Percentiles rank a stretch among this genome's conserved stretches.
Evolutionary conservation across 352 stramenopile genomes (phyloP).

Genomic region (Phytophthora sp.): DNA sequence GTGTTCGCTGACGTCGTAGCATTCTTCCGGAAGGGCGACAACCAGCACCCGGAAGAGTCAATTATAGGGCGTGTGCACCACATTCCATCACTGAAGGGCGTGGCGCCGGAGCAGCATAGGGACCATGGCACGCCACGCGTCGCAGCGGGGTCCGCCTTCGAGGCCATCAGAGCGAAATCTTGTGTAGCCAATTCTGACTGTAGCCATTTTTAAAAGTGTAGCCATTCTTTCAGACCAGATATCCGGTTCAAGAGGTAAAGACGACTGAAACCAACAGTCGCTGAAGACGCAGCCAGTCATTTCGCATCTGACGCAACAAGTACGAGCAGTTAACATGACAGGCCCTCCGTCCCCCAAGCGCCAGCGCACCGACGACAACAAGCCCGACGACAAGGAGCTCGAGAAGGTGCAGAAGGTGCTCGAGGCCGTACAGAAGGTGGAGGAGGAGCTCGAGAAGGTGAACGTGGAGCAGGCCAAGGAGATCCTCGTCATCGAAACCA

Average conservation of each 20-base stretch:
- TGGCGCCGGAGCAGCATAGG: constrained; percentile 12
- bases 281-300: constrained; percentile 29
- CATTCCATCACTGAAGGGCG: constrained; percentile 20
- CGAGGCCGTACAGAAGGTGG: constrained; percentile 50
- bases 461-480: constrained; percentile 70
- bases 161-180: constrained; percentile 35
- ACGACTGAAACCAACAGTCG: constrained; percentile 15
- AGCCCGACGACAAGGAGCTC: constrained; percentile 35
- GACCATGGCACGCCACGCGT: neutral
- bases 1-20: constrained; percentile 59
- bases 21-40: constrained; percentile 38
- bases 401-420: constrained; percentile 68
- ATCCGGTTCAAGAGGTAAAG: constrained; percentile 26
- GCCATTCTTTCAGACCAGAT: constrained; percentile 21
- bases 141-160: constrained; percentile 29
- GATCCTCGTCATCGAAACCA: constrained; percentile 76
- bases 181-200: neutral
- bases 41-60: neutral
- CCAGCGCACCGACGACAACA: constrained; percentile 69
- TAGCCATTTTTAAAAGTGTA: constrained; percentile 21
- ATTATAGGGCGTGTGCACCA: neutral
- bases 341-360: constrained; percentile 72
- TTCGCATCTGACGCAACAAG: constrained; percentile 12
- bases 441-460: constrained; percentile 70
- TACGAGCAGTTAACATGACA: constrained; percentile 40